These are phyloP conservation scores for Leucocoprinus leucothites DNA, from an alignment of 768 basidiomycete genomes.

Conservation along the genomic window DNA sequence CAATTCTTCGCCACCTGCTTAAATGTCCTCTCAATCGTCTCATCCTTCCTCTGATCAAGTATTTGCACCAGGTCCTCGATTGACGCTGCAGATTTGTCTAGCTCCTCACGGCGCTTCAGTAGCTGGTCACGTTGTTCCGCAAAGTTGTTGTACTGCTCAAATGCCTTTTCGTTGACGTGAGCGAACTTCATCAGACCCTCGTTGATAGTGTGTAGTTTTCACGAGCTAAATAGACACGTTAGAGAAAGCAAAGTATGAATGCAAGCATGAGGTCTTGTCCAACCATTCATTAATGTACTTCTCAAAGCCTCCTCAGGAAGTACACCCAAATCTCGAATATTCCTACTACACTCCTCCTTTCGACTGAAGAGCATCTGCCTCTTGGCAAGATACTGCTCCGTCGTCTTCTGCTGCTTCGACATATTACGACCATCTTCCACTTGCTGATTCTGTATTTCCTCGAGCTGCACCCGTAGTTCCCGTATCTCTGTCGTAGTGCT, in stretches of 20 bases:
- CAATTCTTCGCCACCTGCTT: slow-evolving; percentile 98
- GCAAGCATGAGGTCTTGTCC: slow-evolving; percentile 57
- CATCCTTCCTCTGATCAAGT: slow-evolving; percentile 95
- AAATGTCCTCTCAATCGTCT: slow-evolving; percentile 97
- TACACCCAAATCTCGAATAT: slow-evolving; percentile 94
- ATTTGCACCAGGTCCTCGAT: slow-evolving; percentile 93
- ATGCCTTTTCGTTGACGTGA: slow-evolving; percentile 99
- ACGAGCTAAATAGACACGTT: slow-evolving; percentile 58
- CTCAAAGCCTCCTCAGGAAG: slow-evolving; percentile 97
- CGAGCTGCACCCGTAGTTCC: slow-evolving; percentile 60
- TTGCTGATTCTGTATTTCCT: slow-evolving; percentile 79
- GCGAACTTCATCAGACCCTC: slow-evolving; percentile 95
- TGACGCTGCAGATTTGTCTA: slow-evolving; percentile 84
- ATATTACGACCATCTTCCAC: slow-evolving; percentile 83
- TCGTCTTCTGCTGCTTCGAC: slow-evolving; percentile 90
- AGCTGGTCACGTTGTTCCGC: slow-evolving; percentile 96
- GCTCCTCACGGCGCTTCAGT: slow-evolving; percentile 79
- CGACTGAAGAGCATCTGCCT: slow-evolving; percentile 78
- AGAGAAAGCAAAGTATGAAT: background rate
- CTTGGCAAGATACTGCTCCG: slow-evolving; percentile 92
- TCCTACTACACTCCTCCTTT: slow-evolving; percentile 93
- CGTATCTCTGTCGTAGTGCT: slow-evolving; percentile 60
- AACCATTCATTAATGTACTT: slow-evolving; percentile 88
- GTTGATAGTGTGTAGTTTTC: slow-evolving; percentile 90
- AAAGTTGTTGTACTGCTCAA: slow-evolving; percentile 97